Conservation (phyloP, 1,284 basidiomycete genomes). For the Malassezia pachydermatis region DNA sequence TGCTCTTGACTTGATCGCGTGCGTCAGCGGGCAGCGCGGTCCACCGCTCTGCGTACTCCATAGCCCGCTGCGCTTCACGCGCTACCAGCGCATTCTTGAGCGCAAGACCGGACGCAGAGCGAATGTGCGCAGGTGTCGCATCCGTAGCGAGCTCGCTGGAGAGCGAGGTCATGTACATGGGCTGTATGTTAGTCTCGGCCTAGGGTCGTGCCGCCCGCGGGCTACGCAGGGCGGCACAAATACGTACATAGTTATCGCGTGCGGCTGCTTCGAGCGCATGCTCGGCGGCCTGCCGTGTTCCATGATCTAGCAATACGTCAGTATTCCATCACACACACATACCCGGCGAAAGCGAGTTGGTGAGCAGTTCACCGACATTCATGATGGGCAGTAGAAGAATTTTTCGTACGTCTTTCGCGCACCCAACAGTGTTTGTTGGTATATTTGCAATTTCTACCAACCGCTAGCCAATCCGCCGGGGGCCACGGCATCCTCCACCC, state of each 20-base stretch:
- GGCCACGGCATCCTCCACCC: too few relatives aligned
- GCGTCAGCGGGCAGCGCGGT: constrained; percentile 61
- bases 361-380: constrained; percentile 45
- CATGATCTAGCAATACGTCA: constrained; percentile 23
- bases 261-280: constrained; percentile 42
- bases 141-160: constrained; percentile 41
- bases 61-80: constrained; percentile 60
- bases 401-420: not conserved
- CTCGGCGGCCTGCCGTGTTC: constrained; percentile 40
- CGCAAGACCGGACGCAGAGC: constrained; percentile 88
- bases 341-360: constrained; percentile 45
- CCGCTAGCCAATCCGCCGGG: too few relatives aligned
- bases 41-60: constrained; percentile 55
- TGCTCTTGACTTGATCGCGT: constrained; percentile 76
- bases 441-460: constrained; percentile 6
- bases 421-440: constrained; percentile 18
- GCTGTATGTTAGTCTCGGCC: constrained; percentile 14
- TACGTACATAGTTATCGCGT: constrained; percentile 39
- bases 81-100: constrained; percentile 91
- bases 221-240: not conserved
- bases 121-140: constrained; percentile 56
- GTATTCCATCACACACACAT: not conserved
- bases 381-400: constrained; percentile 20
- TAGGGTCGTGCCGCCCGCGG: not conserved
- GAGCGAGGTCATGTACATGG: constrained; percentile 39